phyloP scores from a whole-genome alignment of 768 basidiomycete species.

The Mycena olivaceomarginata region DNA sequence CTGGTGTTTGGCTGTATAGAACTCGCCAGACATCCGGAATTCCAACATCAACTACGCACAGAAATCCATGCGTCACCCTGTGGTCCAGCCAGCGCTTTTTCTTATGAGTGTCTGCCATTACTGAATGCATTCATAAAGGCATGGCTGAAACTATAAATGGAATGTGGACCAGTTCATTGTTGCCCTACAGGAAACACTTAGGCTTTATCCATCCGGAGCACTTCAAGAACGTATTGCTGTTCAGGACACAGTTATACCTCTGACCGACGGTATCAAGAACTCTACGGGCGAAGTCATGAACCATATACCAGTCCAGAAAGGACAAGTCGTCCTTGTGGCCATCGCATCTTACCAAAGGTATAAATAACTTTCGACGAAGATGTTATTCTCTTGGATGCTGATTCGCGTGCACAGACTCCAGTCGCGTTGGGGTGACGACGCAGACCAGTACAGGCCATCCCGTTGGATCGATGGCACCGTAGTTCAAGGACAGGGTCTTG shows the following conservation, averaged over 20 bases:
- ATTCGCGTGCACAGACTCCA: conserved; percentile 13
- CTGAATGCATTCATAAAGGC: conserved; percentile 42
- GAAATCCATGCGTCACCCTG: conserved; percentile 29
- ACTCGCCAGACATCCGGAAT: conserved; percentile 34
- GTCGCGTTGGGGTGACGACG: conserved; percentile 36
- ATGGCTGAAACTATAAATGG: neutral
- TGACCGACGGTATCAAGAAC: conserved; percentile 16
- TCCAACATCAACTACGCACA: conserved; percentile 24
- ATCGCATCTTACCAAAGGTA: conserved; percentile 39
- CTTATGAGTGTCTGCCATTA: conserved; percentile 28
- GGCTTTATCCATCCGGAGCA: conserved; percentile 30
- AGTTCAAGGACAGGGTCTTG: conserved; percentile 14
- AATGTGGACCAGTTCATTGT: neutral
- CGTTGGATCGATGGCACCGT: conserved; percentile 33
- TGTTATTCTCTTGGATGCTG: neutral
- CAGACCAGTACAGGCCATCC: conserved; percentile 34
- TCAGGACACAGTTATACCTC: conserved; percentile 32
- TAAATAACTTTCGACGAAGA: neutral
- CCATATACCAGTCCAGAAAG: conserved; percentile 32
- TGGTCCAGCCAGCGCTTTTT: neutral
- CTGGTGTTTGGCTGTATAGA: conserved; percentile 26
- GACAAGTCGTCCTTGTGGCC: conserved; percentile 25
- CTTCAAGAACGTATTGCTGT: conserved; percentile 33
- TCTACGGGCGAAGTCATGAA: neutral
- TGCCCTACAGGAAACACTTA: conserved; percentile 34